Evolutionary conservation across 306 rosid genomes (phyloP).

Genomic region (Lotus japonicus): DNA sequence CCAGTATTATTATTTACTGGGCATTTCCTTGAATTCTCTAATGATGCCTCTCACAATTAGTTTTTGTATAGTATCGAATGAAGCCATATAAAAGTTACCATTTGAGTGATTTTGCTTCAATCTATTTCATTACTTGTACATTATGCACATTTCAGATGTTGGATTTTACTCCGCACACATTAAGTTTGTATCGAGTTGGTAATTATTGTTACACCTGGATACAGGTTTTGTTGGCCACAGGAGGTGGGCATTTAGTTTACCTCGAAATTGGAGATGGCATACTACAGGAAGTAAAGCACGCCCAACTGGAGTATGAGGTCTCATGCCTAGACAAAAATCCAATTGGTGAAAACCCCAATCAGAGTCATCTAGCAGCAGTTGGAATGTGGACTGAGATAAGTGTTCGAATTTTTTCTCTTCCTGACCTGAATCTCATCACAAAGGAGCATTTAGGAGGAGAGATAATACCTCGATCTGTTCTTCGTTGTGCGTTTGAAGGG

Average conservation of each 20-base stretch:
- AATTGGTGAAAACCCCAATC: constrained; percentile 73
- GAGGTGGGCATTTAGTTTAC: constrained; percentile 86
- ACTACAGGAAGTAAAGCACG: constrained; percentile 52
- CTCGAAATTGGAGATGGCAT: constrained; percentile 83
- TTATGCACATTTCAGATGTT: background rate
- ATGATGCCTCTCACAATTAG: too few species aligned
- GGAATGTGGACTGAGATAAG: constrained; percentile 99
- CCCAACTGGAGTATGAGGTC: constrained; percentile 81
- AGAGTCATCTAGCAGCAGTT: constrained; percentile 86
- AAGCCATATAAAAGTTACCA: too few species aligned
- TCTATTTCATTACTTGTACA: background rate
- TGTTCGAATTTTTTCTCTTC: constrained; percentile 79
- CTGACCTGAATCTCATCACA: constrained; percentile 79
- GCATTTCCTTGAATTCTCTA: too few species aligned
- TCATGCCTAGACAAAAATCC: constrained; percentile 97
- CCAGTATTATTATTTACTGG: too few species aligned
- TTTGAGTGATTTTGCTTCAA: background rate
- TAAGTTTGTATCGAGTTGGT: background rate
- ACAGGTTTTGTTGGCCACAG: constrained; percentile 97
- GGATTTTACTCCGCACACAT: background rate
- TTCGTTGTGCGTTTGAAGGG: constrained; percentile 98
- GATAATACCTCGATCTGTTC: constrained; percentile 97
- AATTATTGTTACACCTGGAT: constrained; percentile 20
- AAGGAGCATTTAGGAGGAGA: constrained; percentile 96
- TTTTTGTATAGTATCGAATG: too few species aligned